Evolutionary conservation across 768 basidiomycete species (phyloP), one percentile per base, ranked within the genome.

Genomic region (Collybiopsis luxurians): DNA sequence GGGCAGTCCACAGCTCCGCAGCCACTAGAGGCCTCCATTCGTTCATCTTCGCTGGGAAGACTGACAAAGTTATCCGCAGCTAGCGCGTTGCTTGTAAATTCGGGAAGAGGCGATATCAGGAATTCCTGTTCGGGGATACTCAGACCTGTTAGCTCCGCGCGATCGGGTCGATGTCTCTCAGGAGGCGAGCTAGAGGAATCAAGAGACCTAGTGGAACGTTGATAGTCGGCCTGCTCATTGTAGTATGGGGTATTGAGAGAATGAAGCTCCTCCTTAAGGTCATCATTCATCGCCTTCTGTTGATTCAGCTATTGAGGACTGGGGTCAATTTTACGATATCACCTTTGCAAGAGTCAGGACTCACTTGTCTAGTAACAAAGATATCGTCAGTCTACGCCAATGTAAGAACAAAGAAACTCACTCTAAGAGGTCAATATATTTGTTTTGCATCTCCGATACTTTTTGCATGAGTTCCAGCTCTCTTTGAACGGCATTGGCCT

Each of bases 61-160:
- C 68, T 62, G 21, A 64, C 55, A 45, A 73, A 66, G 50, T 63
- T 61, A 26, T 71, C 69, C 47, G 67, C 55, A 50, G 67, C 61
- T 3, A 73, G 62, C n/a, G 73, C 60, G 26, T 53, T 59, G 27
- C 65, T 68, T 9, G 75, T 73, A 55, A 75, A 74, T 59, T 80
- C 72, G 4, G 77, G 74, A 4, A 79, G 62, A 3, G 78, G 78
- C 11, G 78, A 77, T 53, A 79, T 74, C 48, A 77, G 58, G 60
- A 74, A 57, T 54, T 73, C 67, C 30, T 70, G 70, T n/a, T 71
- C 56, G 17, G 69, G 68, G 30, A 70, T 66, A 44, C 30, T 24
- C 55, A 7, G 45, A n/a, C 67, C 70, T 56, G 64, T 64, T 56
- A 75, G 71, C 59, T 61, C 71, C 57, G 60, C 53, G 53, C 68